Conservation (phyloP, 1,284 basidiomycete species). For the Schizophyllum commune region DNA sequence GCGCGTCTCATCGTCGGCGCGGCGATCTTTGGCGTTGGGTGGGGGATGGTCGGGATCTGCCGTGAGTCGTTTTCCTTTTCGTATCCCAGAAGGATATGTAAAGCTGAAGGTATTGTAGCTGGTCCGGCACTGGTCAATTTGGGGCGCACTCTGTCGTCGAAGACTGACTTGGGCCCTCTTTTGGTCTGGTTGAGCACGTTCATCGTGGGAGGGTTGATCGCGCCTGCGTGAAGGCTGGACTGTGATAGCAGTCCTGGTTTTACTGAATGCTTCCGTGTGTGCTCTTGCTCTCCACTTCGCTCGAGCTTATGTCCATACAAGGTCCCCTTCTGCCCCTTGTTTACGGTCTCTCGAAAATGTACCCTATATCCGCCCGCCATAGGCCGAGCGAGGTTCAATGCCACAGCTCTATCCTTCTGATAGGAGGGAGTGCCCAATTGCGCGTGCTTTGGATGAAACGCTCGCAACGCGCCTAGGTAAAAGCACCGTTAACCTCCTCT, state of each 20-base stretch:
- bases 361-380: too few species aligned
- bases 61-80: slow-evolving; percentile 35
- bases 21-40: slow-evolving; percentile 57
- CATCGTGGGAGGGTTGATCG: slow-evolving; percentile 35
- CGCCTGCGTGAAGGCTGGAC: neutral
- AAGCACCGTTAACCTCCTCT: too few species aligned
- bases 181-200: slow-evolving; percentile 35
- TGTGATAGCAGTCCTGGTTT: neutral
- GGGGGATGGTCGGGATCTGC: slow-evolving; percentile 61
- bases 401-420: too few species aligned
- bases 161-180: slow-evolving; percentile 22
- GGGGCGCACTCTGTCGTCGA: slow-evolving; percentile 34
- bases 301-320: too few species aligned
- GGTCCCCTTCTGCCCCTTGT: too few species aligned
- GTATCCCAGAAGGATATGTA: too few species aligned
- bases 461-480: too few species aligned
- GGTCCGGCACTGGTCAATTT: slow-evolving; percentile 51
- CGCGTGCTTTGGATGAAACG: too few species aligned
- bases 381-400: too few species aligned
- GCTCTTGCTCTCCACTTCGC: too few species aligned
- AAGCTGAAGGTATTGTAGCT: slow-evolving; percentile 25
- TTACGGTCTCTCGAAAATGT: too few species aligned
- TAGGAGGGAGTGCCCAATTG: too few species aligned
- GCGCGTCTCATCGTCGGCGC: slow-evolving; percentile 43
- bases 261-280: neutral